Base-by-base conservation (phyloP, 1,139 yeast genomes). In the Sugiyamaella japonica region DNA sequence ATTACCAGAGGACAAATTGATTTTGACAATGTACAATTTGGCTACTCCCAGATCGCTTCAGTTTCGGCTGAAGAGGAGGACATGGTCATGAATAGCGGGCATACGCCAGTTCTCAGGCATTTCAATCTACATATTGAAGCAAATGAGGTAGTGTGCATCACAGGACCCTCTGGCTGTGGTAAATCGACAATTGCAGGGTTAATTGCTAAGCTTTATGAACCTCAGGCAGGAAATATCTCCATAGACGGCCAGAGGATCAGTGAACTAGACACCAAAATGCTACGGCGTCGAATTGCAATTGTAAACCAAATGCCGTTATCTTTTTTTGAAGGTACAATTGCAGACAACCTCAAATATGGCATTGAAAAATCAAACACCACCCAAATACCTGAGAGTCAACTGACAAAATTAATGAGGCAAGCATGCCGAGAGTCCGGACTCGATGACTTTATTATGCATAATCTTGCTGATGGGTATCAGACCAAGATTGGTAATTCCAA, bases 101-200 rank as follows among this genome's bases (percentile, higher is more conserved):
- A 57, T 59, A n/a, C 15, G 28, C 47, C 34, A 17, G 50, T 51
- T 8, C 59, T 70, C 2, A 49, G 56, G 1, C 44, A 60, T 13
- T 56, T 70, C 31, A 59, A 60, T 13, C 78, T 87, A 50, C 71
- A 69, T 3, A 77, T 89, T 32, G 68, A 75, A 1, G 76, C 83
- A 1, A 85, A 88, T 12, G 85, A 89, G 52, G 83, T 86, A 52
- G 82, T 91, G 6, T 90, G 96, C 65, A 78, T 91, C 51, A 91
- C 86, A 12, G 97, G 97, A 0, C 90, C 95, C 0, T 86, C 95
- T 7, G 97, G 97, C 0, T 82, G 89, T 56, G 97, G 97, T 13
- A 90, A 90, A 66, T 86, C 96, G 1, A 89, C 97, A 0, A 76
- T 90, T 15, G 84, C 89, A 0, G 77, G 85, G 2, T 70, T 90